Percentiles rank a stretch among this genome's conserved stretches.
These are phyloP conservation scores for Stagonosporopsis tanaceti DNA, from an alignment of 2,329 filamentous ascomycete genomes.

Conservation along the genomic window DNA sequence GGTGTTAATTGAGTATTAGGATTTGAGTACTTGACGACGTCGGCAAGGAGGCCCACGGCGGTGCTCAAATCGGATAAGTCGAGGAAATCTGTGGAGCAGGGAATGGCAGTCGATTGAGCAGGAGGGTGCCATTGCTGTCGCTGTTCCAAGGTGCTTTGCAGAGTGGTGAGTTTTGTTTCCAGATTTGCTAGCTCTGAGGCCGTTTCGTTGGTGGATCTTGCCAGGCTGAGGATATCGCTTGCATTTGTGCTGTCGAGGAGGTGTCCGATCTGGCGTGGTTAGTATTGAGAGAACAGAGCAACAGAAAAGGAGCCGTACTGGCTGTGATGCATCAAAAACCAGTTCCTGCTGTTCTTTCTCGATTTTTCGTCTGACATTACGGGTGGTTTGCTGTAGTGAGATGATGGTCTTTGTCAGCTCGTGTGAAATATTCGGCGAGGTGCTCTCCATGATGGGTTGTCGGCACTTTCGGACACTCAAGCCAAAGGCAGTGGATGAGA, in stretches of 20 bases:
- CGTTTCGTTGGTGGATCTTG: conserved; percentile 3
- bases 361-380: not conserved
- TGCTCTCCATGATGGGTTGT: not conserved
- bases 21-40: conserved; percentile 7
- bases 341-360: conserved; percentile 1
- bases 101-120: not conserved
- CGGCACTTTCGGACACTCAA: not conserved
- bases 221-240: conserved; percentile 6
- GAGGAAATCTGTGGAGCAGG: conserved; percentile 14
- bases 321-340: conserved; percentile 8
- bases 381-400: conserved; percentile 9
- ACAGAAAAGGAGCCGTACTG: not conserved
- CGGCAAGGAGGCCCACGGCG: conserved; percentile 1
- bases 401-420: conserved; percentile 17
- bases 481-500: too few species aligned
- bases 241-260: conserved; percentile 4
- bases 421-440: not conserved
- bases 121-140: conserved; percentile 8
- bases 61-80: conserved; percentile 14
- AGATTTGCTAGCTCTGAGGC: not conserved
- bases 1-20: conserved; percentile 2
- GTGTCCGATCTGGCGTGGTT: conserved; percentile 10
- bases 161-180: not conserved
- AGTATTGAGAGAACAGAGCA: too few species aligned
- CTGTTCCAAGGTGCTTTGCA: not conserved